Conservation (phyloP, 2,329 filamentous ascomycete genomes). For the Aspergillus udagawae region DNA sequence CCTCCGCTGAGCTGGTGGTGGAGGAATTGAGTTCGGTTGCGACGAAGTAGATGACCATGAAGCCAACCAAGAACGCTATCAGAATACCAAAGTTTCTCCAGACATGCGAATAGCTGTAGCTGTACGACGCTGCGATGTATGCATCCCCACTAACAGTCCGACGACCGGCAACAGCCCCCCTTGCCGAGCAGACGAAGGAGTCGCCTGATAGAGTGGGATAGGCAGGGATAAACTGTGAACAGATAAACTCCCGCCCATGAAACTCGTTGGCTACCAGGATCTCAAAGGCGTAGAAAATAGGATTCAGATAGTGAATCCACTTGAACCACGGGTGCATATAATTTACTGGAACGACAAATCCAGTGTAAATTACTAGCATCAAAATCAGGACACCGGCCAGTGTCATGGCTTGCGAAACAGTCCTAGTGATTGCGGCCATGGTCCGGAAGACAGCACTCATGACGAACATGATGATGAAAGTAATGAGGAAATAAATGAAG, state of each 20-base stretch:
- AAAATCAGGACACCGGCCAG: slow-evolving; percentile 49
- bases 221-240: slow-evolving; percentile 43
- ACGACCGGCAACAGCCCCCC: slow-evolving; percentile 54
- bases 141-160: slow-evolving; percentile 54
- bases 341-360: slow-evolving; percentile 39
- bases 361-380: slow-evolving; percentile 46
- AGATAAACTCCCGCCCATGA: slow-evolving; percentile 56
- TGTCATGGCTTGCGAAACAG: slow-evolving; percentile 54
- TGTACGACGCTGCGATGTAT: slow-evolving; percentile 53
- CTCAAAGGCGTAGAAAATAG: slow-evolving; percentile 77
- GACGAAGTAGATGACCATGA: slow-evolving; percentile 58
- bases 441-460: slow-evolving; percentile 85
- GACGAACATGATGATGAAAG: slow-evolving; percentile 65
- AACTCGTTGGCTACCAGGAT: slow-evolving; percentile 82
- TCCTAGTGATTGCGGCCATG: slow-evolving; percentile 69
- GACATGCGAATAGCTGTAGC: slow-evolving; percentile 55
- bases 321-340: slow-evolving; percentile 75
- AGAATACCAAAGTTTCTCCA: slow-evolving; percentile 70
- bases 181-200: slow-evolving; percentile 53
- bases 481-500: slow-evolving; percentile 81
- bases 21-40: slow-evolving; percentile 45
- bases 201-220: slow-evolving; percentile 37
- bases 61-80: slow-evolving; percentile 58
- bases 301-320: slow-evolving; percentile 79
- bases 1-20: slow-evolving; percentile 70